A percentile compares a stretch with the other conserved stretches of the same genome.
These are phyloP conservation scores for Mollisia scopiformis DNA, from an alignment of 2,329 filamentous ascomycete species.

Conservation along the genomic window DNA sequence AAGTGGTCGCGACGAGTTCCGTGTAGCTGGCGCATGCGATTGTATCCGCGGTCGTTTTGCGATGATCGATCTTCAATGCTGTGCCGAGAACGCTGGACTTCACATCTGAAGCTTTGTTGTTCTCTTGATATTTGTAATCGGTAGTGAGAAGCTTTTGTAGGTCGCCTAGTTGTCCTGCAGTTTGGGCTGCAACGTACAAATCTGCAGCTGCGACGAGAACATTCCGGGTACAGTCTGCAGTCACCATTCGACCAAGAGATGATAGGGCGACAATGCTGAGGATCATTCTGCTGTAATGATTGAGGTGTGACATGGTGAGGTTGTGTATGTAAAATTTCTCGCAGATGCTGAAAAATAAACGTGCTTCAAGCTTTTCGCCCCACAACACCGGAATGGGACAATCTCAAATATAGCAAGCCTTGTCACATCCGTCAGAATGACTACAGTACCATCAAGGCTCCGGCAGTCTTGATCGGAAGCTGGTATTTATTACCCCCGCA, in stretches of 20 bases:
- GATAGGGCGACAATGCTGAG: background rate
- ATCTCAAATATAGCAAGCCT: background rate
- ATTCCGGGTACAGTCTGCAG: background rate
- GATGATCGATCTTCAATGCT: slow-evolving; percentile 8
- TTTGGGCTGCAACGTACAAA: slow-evolving; percentile 3
- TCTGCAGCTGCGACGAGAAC: background rate
- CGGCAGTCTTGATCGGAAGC: background rate
- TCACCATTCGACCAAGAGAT: background rate
- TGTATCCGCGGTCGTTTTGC: slow-evolving; percentile 1
- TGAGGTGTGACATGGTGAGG: background rate
- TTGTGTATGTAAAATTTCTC: background rate
- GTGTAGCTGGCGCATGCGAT: slow-evolving; percentile 11
- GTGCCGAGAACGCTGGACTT: slow-evolving; percentile 3
- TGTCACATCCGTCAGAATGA: background rate
- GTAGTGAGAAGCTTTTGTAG: background rate
- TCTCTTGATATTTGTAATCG: slow-evolving; percentile 12
- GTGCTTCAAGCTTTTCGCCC: background rate
- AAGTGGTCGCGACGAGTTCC: background rate
- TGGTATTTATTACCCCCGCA: background rate
- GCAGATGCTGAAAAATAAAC: background rate
- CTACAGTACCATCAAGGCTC: background rate
- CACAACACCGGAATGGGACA: background rate
- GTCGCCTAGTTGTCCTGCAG: background rate
- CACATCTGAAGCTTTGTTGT: slow-evolving; percentile 1
- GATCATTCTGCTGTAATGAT: background rate